Evolutionary conservation across 202 grass and related monocot genomes (phyloP), one percentile per base, ranked within the genome.

Genomic region (Digitaria exilis): DNA sequence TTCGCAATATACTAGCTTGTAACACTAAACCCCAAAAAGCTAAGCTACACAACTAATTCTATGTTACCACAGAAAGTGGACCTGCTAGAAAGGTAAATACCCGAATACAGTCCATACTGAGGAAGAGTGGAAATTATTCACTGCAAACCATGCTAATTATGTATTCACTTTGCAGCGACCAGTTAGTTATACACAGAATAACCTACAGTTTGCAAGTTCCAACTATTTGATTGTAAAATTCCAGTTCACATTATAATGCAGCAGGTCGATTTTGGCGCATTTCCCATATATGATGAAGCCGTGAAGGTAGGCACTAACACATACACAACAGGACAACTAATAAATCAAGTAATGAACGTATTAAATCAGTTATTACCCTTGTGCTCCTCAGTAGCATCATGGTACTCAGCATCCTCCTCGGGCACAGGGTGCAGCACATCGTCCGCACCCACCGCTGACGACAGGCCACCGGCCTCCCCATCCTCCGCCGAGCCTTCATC

Each of bases 331-430:
- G 6, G 69, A 29, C 60, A 69, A 35, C 18, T 48, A 61, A 60
- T 48, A 35, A 60, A 60, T 60, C 25, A 60, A 29, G 57, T 16
- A 69, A 39, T 39, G 37, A 5, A 18, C 7, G 21, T 54, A 9
- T 14, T 17, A 42, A 59, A 44, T 69, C 51, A 84, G n/a, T 90
- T 76, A 97, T 90, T 76, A 97, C 94, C 94, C 92, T 92, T 94
- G 67, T 97, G 89, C 75, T 94, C 94, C 60, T 90, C 91, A 8
- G 91, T 34, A 6, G 82, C 94, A 84, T 97, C 94, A 37, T 97
- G 91, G 78, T 95, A 95, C 84, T 97, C 94, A 0, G 88, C 44
- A 21, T 97, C 94, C 84, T 97, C 94, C 77, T 92, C 91, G 0
- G 91, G 91, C 71, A 97, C 91, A 3, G 94, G 76, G 49, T 92